Evolutionary conservation across 179 eudicot species (phyloP), one percentile per base, ranked within the genome.

Genomic region (Patellifolia procumbens): DNA sequence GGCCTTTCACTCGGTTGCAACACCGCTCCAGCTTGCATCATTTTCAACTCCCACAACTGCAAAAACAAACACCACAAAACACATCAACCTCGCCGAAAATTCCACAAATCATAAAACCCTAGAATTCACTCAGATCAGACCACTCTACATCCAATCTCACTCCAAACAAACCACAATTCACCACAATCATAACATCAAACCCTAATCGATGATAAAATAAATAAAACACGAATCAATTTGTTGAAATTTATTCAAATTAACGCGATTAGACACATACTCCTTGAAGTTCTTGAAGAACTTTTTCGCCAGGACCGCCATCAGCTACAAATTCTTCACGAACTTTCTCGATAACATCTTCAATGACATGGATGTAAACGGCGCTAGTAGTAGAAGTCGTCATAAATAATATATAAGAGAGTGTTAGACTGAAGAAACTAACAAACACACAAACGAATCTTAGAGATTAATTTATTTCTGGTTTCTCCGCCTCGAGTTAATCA

Each of bases 11-110:
- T 88, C n/a, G 89, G 95, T 55, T 87, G 92, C 81, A 87, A 66
- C 56, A 95, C 84, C 2, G 93, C 95, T 59, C 95, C 98, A 35
- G 91, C 92, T 79, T 88, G 91, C 89, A 93, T 91, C 99, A 95
- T 86, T 45, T 95, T 95, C 85, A 88, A 19, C 77, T 95, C 99
- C 99, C 98, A 95, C 35, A 90, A 32, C 99, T 95, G 81, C 49
- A 61, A 74, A 71, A 20, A 0, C 74, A 71, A 20, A 1, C 74
- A 51, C 24, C 43, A 71, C 37, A 67, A 29, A 32, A 13, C 34
- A 59, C 48, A 72, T 71, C 71, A 75, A 76, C 46, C 66, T 58
- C 66, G 45, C 19, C 77, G 17, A 8, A 49, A 49, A 34, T 55
- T 68, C 53, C 26, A 67, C n/a, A 59, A 73, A 72, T 31, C 76